Conservation (phyloP, 257 asterid species). For the Nicotiana paniculata region DNA sequence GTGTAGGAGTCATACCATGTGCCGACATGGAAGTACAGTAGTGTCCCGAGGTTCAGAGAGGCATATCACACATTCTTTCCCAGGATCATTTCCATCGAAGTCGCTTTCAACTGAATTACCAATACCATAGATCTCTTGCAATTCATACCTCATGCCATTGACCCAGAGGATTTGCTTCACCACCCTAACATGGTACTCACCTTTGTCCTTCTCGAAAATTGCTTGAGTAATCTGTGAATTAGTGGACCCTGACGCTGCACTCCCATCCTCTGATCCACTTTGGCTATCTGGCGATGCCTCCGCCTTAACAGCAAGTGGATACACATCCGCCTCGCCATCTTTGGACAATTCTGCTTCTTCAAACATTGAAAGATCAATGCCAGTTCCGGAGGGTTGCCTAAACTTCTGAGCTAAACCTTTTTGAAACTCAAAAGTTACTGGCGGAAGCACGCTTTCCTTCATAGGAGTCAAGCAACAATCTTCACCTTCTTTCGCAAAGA, state of each 20-base stretch:
- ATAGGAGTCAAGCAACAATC: constrained; percentile 65
- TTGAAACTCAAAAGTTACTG: constrained; percentile 57
- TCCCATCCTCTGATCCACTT: constrained; percentile 23
- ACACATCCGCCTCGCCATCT: constrained; percentile 54
- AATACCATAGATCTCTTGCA: constrained; percentile 82
- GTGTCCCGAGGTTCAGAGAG: constrained; percentile 90
- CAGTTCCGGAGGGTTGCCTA: constrained; percentile 78
- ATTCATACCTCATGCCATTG: constrained; percentile 73
- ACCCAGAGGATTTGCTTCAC: constrained; percentile 86
- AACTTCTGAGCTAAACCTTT: constrained; percentile 85
- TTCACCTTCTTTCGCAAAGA: constrained; percentile 92
- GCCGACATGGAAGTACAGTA: constrained; percentile 91
- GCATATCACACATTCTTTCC: constrained; percentile 90
- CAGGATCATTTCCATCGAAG: constrained; percentile 63
- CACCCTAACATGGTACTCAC: constrained; percentile 60
- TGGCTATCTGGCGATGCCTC: constrained; percentile 45
- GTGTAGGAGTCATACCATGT: constrained; percentile 46
- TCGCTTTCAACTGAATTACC: constrained; percentile 71
- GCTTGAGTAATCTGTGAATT: constrained; percentile 87
- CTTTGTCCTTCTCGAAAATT: constrained; percentile 72
- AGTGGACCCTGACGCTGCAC: constrained; percentile 29
- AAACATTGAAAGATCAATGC: constrained; percentile 65
- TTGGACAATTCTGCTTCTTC: constrained; percentile 57
- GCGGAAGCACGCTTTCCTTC: constrained; percentile 58
- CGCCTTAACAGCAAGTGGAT: constrained; percentile 81